These are phyloP conservation scores for Fremontodendron californicum DNA, from an alignment of 345 rosid species.

Conservation along the genomic window DNA sequence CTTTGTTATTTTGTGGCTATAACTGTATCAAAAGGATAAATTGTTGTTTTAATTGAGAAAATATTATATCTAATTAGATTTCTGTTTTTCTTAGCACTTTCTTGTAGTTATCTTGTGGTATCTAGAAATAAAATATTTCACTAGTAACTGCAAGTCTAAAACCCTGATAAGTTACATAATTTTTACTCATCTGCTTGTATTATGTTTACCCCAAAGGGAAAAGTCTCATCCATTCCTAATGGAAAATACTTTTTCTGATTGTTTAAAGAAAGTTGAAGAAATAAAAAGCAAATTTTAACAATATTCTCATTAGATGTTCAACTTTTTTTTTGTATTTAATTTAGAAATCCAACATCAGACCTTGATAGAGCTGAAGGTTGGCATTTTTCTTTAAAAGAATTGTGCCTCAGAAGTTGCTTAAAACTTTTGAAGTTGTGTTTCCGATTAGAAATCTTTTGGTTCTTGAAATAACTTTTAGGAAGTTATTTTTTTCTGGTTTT, in stretches of 20 bases:
- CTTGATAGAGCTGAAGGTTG: neutral
- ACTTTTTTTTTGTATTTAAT: neutral
- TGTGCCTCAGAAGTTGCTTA: neutral
- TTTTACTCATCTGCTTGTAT: neutral
- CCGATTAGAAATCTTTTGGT: neutral
- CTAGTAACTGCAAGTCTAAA: neutral
- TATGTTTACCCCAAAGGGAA: too few species aligned
- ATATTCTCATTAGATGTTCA: neutral
- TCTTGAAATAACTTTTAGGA: neutral
- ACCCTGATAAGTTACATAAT: neutral
- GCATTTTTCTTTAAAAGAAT: neutral
- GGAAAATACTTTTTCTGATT: neutral
- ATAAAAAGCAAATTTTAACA: neutral
- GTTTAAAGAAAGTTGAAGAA: neutral
- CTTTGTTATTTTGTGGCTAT: neutral
- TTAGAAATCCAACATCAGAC: neutral
- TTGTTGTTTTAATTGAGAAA: neutral
- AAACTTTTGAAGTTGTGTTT: neutral
- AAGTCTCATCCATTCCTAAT: neutral
- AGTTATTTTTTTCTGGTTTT: neutral
- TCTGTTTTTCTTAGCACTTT: neutral
- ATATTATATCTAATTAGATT: neutral
- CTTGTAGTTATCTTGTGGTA: neutral
- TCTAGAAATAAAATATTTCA: neutral
- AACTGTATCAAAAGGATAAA: neutral